Evolutionary conservation across 768 basidiomycete species (phyloP), one percentile per base, ranked within the genome.

Genomic region (Leccinum subtestaceum): DNA sequence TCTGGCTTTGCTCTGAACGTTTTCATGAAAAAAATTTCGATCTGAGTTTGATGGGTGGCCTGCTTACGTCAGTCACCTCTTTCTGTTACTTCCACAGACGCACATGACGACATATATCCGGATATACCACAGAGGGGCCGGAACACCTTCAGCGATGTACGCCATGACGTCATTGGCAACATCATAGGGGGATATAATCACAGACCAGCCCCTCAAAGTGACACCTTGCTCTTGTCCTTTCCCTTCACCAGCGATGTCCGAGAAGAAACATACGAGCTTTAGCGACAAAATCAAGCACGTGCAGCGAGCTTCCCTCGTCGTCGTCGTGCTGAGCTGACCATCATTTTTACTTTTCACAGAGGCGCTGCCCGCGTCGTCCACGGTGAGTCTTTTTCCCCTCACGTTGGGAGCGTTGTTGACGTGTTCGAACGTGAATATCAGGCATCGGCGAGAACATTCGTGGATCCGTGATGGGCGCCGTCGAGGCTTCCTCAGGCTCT

Each of bases 371-470:
- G 77, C 56, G 63, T 76, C 27, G 62, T 76, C 7, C 78, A 80
- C 29, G 77, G 79, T 65, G 0, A 13, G 25, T 38, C 25, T 57
- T 45, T 49, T 40, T 15, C 53, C n/a, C 9, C 11, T 50, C 9
- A 36, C 8, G n/a, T 3, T n/a, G n/a, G 5, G 10, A 32, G 29
- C 52, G 31, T 68, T 17, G 64, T 43, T 1, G n/a, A 48, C 2
- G 10, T 38, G 36, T 38, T 38, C 7, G 15, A 38, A 38, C 29
- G 55, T 17, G 47, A 23, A n/a, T 43, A 13, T 23, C 58, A 79
- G 81, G 81, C 3, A 29, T 77, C 1, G 78, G 80, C 7, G 81
- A 83, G 38, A 76, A 70, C 46, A 57, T 82, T 5, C 76, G 80
- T 25, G 82, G 82, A 7, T 74, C 78, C 0, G 58, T 74, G 9